Conservation (phyloP, 192 early-diverging fungal genomes). For the Paraglomus occultum region DNA sequence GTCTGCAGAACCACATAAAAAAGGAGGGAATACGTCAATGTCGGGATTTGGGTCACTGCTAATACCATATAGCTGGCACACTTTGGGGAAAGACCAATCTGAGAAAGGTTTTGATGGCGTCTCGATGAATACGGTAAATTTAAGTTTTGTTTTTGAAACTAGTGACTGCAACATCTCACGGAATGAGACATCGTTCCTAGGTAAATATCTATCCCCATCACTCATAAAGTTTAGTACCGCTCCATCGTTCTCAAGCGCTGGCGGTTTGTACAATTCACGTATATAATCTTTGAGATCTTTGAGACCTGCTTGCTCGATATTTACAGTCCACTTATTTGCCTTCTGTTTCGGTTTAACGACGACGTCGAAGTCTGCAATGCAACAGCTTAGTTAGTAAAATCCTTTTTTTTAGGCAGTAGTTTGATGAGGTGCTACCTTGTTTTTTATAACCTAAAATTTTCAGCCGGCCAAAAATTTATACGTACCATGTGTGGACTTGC, state of each 20-base stretch:
- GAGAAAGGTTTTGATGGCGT: not conserved
- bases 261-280: conserved; percentile 9
- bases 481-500: conserved; percentile 12
- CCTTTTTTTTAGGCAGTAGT: too few relatives aligned
- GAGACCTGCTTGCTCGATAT: conserved; percentile 2
- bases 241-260: conserved; percentile 17
- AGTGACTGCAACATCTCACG: not conserved
- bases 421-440: too few relatives aligned
- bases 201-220: not conserved
- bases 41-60: not conserved
- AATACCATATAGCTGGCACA: not conserved
- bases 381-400: not conserved
- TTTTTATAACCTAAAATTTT: too few relatives aligned
- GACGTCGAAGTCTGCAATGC: conserved; percentile 3
- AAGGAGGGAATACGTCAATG: conserved; percentile 7
- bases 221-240: conserved; percentile 14
- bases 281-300: conserved; percentile 14
- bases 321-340: conserved; percentile 21
- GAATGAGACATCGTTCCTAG: too few relatives aligned
- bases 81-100: not conserved
- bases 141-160: not conserved
- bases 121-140: conserved; percentile 6
- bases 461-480: too few relatives aligned
- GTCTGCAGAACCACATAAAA: conserved; percentile 10
- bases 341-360: conserved; percentile 1